A percentile compares a stretch with the other conserved stretches of the same genome.
Conservation (phyloP, 129 eudicot species). For the Saussurea involucrata region DNA sequence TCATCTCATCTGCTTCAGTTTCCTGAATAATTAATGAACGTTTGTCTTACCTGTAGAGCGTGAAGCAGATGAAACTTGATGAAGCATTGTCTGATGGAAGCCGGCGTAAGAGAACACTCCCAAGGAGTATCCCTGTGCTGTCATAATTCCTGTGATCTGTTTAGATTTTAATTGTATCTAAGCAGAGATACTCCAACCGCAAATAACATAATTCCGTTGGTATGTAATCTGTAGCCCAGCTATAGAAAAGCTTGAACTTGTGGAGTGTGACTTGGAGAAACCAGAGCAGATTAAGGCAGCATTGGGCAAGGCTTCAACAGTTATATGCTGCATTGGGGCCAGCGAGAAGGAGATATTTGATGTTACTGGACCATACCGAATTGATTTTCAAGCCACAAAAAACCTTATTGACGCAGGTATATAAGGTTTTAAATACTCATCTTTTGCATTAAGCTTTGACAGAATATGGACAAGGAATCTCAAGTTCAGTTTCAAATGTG, state of each 20-base stretch:
- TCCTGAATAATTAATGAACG: constrained; percentile 1
- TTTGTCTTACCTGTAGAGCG: constrained; percentile 51
- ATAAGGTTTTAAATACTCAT: neutral
- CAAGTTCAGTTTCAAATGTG: constrained; percentile 12
- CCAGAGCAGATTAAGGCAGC: constrained; percentile 61
- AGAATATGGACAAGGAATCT: neutral
- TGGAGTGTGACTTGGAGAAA: constrained; percentile 93
- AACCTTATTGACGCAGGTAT: constrained; percentile 94
- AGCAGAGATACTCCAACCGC: constrained; percentile 14
- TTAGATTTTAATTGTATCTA: neutral
- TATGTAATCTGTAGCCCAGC: constrained; percentile 98
- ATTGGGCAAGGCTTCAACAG: constrained; percentile 66
- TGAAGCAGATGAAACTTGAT: constrained; percentile 65
- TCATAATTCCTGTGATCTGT: neutral
- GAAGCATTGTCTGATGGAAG: constrained; percentile 44
- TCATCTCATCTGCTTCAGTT: neutral
- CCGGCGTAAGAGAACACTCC: constrained; percentile 59
- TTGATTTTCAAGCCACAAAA: constrained; percentile 89
- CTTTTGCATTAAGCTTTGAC: neutral
- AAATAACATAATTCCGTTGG: constrained; percentile 46
- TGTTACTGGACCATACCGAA: constrained; percentile 90
- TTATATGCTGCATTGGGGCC: constrained; percentile 96
- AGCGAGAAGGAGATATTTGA: constrained; percentile 93
- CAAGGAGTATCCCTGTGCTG: neutral
- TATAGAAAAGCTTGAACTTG: constrained; percentile 89